Conservation (phyloP, 352 stramenopile species). For the Blastocystis sp. region DNA sequence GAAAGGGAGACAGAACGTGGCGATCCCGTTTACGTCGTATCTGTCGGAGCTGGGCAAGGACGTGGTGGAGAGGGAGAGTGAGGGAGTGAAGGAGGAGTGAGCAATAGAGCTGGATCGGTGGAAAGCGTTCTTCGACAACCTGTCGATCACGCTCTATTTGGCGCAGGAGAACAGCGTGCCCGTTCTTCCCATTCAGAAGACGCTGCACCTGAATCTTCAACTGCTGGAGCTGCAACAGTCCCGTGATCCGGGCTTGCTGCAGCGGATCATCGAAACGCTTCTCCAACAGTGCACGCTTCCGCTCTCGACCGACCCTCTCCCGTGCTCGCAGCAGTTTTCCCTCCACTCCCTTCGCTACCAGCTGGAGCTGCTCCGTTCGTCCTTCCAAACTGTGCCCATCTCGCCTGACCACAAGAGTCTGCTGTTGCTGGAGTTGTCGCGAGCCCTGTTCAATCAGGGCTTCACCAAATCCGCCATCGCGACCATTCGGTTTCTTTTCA, state of each 20-base stretch:
- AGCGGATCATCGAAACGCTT: background rate
- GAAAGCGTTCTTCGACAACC: background rate
- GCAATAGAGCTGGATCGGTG: background rate
- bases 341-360: constrained; percentile 3
- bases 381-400: background rate
- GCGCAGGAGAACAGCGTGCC: background rate
- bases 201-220: background rate
- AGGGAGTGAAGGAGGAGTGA: background rate
- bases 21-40: background rate
- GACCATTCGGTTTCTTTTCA: background rate
- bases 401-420: constrained; percentile 19
- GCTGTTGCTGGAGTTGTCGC: constrained; percentile 13
- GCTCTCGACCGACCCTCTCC: background rate
- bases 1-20: background rate
- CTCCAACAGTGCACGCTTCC: background rate
- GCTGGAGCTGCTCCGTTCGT: constrained; percentile 46
- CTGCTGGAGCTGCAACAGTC: background rate
- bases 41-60: background rate
- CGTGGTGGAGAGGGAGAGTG: background rate
- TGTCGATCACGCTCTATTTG: background rate
- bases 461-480: constrained; percentile 18
- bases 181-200: background rate
- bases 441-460: constrained; percentile 21
- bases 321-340: background rate
- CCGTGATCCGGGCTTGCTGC: background rate